These are phyloP conservation scores for Sicyos baderoa DNA, from an alignment of 306 rosid species.

Conservation along the genomic window DNA sequence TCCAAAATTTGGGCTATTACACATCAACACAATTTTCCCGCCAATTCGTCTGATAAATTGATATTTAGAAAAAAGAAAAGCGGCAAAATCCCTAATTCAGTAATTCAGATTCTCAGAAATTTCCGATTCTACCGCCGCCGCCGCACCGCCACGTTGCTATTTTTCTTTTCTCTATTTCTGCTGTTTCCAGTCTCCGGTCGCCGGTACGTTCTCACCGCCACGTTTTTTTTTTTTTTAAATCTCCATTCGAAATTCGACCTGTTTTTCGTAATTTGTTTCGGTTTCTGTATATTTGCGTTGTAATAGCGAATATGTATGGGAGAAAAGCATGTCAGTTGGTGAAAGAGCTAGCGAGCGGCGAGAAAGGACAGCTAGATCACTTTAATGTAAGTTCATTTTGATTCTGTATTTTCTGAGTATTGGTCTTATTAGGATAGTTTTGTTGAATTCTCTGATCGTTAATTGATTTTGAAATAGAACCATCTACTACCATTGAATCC, in stretches of 20 bases:
- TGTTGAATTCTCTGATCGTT: too few relatives aligned
- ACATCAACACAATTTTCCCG: background rate
- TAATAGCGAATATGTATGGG: conserved; percentile 48
- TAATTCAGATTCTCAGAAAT: background rate
- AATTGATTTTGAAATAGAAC: too few relatives aligned
- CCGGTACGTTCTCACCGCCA: too few relatives aligned
- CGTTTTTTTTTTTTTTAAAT: too few relatives aligned
- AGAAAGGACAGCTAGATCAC: conserved; percentile 60
- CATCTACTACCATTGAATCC: too few relatives aligned
- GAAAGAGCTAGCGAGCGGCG: conserved; percentile 53
- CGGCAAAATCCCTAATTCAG: conserved; percentile 11
- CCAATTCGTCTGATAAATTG: background rate
- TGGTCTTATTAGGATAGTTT: background rate
- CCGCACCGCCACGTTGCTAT: too few relatives aligned
- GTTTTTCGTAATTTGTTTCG: background rate
- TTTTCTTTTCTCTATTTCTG: too few relatives aligned
- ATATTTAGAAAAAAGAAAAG: background rate
- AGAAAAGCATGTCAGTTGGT: conserved; percentile 66
- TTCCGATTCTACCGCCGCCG: too few relatives aligned
- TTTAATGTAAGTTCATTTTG: conserved; percentile 45
- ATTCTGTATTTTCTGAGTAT: background rate
- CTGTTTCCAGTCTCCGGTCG: too few relatives aligned
- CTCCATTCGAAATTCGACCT: too few relatives aligned
- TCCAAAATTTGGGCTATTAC: too few relatives aligned
- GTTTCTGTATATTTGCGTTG: background rate